These are phyloP conservation scores for Aspergillus haitiensis DNA, from an alignment of 495 filamentous ascomycete species.

Conservation along the genomic window DNA sequence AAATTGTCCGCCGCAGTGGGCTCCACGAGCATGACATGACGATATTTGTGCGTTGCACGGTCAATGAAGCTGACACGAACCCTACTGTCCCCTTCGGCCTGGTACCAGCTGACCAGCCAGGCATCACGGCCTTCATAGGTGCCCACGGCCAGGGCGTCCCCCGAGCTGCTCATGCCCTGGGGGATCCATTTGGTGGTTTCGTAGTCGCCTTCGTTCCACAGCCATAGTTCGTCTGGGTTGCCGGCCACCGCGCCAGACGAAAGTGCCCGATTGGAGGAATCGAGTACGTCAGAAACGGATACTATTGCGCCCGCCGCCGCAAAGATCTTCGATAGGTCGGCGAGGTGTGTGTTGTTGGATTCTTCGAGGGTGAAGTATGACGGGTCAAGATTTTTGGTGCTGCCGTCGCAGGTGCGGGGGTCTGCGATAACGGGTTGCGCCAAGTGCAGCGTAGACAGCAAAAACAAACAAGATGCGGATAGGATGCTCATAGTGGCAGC, in stretches of 20 bases:
- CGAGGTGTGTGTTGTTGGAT: slow-evolving; percentile 20
- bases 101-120: slow-evolving; percentile 43
- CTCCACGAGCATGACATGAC: slow-evolving; percentile 41
- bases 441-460: neutral
- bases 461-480: neutral
- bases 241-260: slow-evolving; percentile 26
- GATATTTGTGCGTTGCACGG: slow-evolving; percentile 33
- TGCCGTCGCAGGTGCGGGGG: neutral
- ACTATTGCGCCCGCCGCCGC: slow-evolving; percentile 24
- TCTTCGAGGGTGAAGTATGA: slow-evolving; percentile 20
- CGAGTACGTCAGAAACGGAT: slow-evolving; percentile 35
- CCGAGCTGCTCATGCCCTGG: slow-evolving; percentile 41
- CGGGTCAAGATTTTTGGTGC: neutral
- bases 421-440: neutral
- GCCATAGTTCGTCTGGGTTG: slow-evolving; percentile 29
- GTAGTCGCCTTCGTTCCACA: slow-evolving; percentile 34
- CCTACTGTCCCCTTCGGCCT: slow-evolving; percentile 31
- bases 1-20: slow-evolving; percentile 34
- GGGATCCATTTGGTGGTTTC: slow-evolving; percentile 39
- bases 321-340: slow-evolving; percentile 24
- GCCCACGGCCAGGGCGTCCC: slow-evolving; percentile 34
- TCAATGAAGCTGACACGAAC: slow-evolving; percentile 40
- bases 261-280: slow-evolving; percentile 38
- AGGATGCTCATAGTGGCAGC: too few relatives aligned
- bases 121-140: slow-evolving; percentile 34